Evolutionary conservation across 768 basidiomycete species (phyloP), one percentile per base, ranked within the genome.

Genomic region (Leucosporidium creatinivorum): DNA sequence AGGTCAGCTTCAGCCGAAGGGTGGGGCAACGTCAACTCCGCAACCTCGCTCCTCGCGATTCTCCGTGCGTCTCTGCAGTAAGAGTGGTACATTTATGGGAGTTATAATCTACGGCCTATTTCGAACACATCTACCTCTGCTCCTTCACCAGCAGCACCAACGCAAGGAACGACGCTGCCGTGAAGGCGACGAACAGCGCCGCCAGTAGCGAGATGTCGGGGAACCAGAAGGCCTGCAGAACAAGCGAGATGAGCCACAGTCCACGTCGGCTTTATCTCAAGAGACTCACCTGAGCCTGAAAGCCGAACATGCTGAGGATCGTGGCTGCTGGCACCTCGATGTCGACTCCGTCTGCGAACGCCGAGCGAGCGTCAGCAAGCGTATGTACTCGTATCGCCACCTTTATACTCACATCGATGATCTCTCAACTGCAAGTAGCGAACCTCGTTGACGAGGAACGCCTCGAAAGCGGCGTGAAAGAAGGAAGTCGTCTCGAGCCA

Each of bases 391-490:
- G 25, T 17, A n/a, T n/a, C 15, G 15, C 2, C 15, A 44, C 6
- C 13, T 15, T 13, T 13, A 44, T 36, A 44, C 39, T 44, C 26
- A 61, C 66, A 68, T 72, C 86, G 65, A 72, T 87, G 84, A 76
- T 99, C 91, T 77, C 91, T 91, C 47, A 99, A 81, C 75, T 93
- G 90, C 33, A 98, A 80, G 79, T 96, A 97, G 59, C 93, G 83
- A 65, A 99, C 81, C 78, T 99, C 96, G 77, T 98, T 99, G 65
- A 99, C 96, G n/a, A 93, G 87, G 49, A 99, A 83, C 1, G 90
- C 93, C 79, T 99, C 96, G 73, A 93, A 98, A 0, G 91, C 96
- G 28, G 96, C 94, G 80, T 99, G 96, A 87, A 96, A 99, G 83
- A 98, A 98, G 8, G 93, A 96, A 9, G 90, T 76, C 0, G 88